Percentiles rank a stretch among this genome's conserved stretches.
Conservation (phyloP, 305 asterid genomes). For the Solanum hybrid region DNA sequence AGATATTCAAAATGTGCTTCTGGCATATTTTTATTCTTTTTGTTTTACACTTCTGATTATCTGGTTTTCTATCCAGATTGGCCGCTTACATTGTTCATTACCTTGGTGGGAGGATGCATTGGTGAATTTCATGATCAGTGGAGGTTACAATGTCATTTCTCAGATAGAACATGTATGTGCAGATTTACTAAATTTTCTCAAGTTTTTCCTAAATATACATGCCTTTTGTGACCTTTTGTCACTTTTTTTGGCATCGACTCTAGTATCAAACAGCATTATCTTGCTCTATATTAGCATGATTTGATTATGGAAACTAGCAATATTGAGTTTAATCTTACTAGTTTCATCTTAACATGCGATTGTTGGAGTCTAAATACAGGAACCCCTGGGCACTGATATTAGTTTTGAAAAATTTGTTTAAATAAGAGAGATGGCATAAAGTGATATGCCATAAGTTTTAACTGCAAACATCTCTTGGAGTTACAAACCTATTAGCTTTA, state of each 20-base stretch:
- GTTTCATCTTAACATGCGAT: neutral
- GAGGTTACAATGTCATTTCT: constrained; percentile 63
- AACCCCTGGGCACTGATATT: neutral
- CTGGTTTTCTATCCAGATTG: constrained; percentile 37
- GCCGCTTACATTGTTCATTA: constrained; percentile 70
- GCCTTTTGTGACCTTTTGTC: neutral
- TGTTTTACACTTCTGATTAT: neutral
- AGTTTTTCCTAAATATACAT: neutral
- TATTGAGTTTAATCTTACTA: neutral
- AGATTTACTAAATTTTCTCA: neutral
- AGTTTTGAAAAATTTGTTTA: neutral
- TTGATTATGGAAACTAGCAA: neutral
- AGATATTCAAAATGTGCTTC: neutral
- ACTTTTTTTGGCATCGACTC: neutral
- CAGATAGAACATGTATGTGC: constrained; percentile 44
- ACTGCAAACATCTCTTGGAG: neutral
- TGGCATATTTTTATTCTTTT: neutral
- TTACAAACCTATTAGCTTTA: neutral
- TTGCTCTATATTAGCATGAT: neutral
- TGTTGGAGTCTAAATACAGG: neutral
- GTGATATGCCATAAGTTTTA: neutral
- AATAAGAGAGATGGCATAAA: neutral
- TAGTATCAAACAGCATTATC: neutral
- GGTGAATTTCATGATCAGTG: constrained; percentile 82
- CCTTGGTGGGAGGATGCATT: constrained; percentile 99